Evolutionary conservation across 2,329 filamentous ascomycete genomes (phyloP), one percentile per base, ranked within the genome.

Genomic region (Coleophoma cylindrospora): DNA sequence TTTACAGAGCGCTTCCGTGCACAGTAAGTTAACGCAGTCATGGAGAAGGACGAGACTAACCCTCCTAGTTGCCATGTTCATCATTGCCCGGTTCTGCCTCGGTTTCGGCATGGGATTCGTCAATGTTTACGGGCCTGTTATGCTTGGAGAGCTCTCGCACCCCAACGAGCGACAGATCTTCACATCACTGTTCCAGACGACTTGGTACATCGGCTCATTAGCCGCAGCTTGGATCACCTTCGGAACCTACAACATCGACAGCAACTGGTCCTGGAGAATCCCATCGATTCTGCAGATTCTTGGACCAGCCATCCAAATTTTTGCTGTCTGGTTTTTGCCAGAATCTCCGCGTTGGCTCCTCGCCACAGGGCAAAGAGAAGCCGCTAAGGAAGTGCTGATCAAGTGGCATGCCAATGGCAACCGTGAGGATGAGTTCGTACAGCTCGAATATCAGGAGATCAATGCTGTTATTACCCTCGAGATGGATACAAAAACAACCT

Each of bases 331-430:
- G 37, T 46, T 38, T n/a, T 32, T 46, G 19, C 44, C 44, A 3
- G 44, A 46, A 21, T 45, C 43, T 17, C 43, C 43, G 1, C 21
- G 32, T 15, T 45, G 32, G 22, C 22, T 45, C 3, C 11, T 45
- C 3, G 19, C 14, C 7, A n/a, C 32, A 45, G 43, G 34, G 3
- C 3, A 32, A 10, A 1, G 13, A 8, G 43, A 34, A 15, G 43
- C 13, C 10, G 43, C 43, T 4, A 34, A 17, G 14, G 6, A 13
- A 14, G 43, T 45, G 10, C 5, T 45, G 12, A n/a, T 32, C 14
- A 34, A 34, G 44, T 73, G 66, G 52, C 72, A 75, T 53, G 72
- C 69, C 21, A 65, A 73, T 49, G 73, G 75, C 6, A 34, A 46
- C 22, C 55, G 60, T 41, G 64, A 76, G 49, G 17, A 41, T 22